Evolutionary conservation across 2,329 filamentous ascomycete genomes (phyloP).

Genomic region (Paramyrothecium sp.): DNA sequence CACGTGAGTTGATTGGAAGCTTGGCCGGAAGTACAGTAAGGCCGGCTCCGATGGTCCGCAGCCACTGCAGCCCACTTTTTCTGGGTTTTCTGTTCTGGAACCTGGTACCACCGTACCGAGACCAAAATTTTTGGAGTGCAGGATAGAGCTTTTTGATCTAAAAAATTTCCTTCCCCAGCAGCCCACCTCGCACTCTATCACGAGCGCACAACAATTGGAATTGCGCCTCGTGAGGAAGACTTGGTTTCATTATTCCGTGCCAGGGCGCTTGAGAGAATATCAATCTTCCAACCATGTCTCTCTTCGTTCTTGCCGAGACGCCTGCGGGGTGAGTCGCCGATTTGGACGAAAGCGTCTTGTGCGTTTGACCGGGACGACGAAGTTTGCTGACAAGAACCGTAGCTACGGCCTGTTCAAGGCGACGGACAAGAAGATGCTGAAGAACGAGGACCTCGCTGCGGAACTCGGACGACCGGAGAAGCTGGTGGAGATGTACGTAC

Average conservation of each 20-base stretch:
- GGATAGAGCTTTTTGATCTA: constrained; percentile 31
- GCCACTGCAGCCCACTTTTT: background rate
- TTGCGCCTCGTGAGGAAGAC: constrained; percentile 34
- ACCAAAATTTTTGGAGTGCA: constrained; percentile 39
- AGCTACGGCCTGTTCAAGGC: constrained; percentile 99
- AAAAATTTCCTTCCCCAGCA: constrained; percentile 38
- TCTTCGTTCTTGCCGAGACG: constrained; percentile 92
- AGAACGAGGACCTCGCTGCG: constrained; percentile 75
- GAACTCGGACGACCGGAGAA: constrained; percentile 80
- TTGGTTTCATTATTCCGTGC: constrained; percentile 28
- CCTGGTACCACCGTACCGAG: constrained; percentile 10
- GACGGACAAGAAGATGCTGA: constrained; percentile 96
- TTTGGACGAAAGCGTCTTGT: background rate
- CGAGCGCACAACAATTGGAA: constrained; percentile 33
- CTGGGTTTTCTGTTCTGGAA: background rate
- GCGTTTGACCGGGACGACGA: background rate
- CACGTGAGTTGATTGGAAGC: constrained; percentile 20
- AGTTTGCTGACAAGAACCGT: constrained; percentile 28
- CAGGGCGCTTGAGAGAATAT: constrained; percentile 27
- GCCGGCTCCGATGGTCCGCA: background rate
- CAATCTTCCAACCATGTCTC: constrained; percentile 63
- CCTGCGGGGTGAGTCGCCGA: constrained; percentile 65
- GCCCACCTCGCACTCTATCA: constrained; percentile 29
- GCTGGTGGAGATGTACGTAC: constrained; percentile 77
- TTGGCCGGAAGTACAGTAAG: constrained; percentile 20